Conservation (phyloP, 1,284 basidiomycete species). For the Takashimella koratensis region DNA sequence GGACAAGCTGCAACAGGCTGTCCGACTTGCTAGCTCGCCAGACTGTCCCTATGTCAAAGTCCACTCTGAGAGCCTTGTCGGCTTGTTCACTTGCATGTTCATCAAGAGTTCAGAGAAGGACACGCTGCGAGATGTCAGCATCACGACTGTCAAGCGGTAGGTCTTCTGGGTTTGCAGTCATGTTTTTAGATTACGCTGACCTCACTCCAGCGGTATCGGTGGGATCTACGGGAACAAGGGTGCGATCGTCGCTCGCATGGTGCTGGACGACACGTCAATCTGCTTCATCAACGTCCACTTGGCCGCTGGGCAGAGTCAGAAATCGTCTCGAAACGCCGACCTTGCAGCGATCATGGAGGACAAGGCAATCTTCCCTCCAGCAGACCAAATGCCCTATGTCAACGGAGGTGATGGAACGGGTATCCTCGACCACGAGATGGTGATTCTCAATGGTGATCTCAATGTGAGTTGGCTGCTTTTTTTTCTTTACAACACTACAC, state of each 20-base stretch:
- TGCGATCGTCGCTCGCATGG: constrained; percentile 82
- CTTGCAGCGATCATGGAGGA: constrained; percentile 80
- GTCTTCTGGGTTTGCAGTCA: not conserved
- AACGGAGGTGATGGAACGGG: constrained; percentile 92
- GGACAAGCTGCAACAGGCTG: constrained; percentile 70
- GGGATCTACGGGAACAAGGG: constrained; percentile 97
- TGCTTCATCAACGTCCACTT: constrained; percentile 96
- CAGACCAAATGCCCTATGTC: constrained; percentile 65
- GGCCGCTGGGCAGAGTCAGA: constrained; percentile 83
- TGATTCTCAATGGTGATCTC: constrained; percentile 68
- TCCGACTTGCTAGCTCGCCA: constrained; percentile 64
- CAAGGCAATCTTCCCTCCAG: constrained; percentile 61
- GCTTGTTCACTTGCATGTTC: constrained; percentile 83
- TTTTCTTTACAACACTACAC: not conserved
- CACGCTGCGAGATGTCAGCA: constrained; percentile 65
- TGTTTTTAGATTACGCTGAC: not conserved
- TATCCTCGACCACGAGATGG: constrained; percentile 90
- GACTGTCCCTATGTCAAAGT: constrained; percentile 71
- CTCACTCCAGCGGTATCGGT: constrained; percentile 66
- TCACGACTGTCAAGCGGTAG: constrained; percentile 70
- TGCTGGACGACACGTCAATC: constrained; percentile 84
- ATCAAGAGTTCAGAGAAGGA: constrained; percentile 52
- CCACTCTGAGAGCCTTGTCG: constrained; percentile 84
- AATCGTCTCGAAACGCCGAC: constrained; percentile 79
- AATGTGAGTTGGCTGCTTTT: constrained; percentile 39